Conservation (phyloP, 2,329 filamentous ascomycete genomes). For the Epicoccum sorghinum region DNA sequence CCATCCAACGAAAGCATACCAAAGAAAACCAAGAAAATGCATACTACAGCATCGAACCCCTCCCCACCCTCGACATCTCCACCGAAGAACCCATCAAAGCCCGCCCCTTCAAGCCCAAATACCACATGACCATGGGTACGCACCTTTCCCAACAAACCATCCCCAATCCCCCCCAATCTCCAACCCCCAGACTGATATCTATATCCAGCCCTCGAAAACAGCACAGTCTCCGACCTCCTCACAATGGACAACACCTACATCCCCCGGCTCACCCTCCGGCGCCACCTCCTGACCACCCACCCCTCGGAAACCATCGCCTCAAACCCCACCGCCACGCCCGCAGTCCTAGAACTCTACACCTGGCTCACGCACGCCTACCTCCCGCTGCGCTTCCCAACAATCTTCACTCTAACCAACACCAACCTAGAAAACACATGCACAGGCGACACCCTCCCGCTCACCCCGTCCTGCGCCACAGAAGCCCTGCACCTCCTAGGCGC, state of each 20-base stretch:
- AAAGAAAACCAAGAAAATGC: conserved; percentile 27
- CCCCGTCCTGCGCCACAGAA: conserved; percentile 40
- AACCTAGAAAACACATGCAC: conserved; percentile 56
- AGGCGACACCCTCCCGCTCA: conserved; percentile 49
- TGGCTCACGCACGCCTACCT: conserved; percentile 63
- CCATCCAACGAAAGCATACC: neutral
- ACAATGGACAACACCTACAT: conserved; percentile 66
- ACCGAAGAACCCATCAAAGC: conserved; percentile 59
- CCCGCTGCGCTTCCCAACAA: conserved; percentile 61
- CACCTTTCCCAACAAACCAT: neutral
- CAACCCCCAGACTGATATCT: no score
- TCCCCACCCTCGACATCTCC: conserved; percentile 59
- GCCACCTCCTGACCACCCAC: conserved; percentile 54
- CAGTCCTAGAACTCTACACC: conserved; percentile 62
- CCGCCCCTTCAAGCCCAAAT: conserved; percentile 66
- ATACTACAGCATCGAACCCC: conserved; percentile 53
- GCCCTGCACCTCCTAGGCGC: conserved; percentile 58
- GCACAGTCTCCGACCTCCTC: conserved; percentile 61
- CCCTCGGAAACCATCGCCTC: conserved; percentile 48
- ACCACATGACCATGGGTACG: conserved; percentile 68
- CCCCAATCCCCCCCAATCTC: no score
- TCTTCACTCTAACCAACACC: conserved; percentile 53
- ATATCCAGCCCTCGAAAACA: conserved; percentile 58
- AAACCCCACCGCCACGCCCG: conserved; percentile 49
- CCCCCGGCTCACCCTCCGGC: conserved; percentile 58